Evolutionary conservation across 164 flowering plant genomes (phyloP).

Genomic region (Houttuynia cordata): DNA sequence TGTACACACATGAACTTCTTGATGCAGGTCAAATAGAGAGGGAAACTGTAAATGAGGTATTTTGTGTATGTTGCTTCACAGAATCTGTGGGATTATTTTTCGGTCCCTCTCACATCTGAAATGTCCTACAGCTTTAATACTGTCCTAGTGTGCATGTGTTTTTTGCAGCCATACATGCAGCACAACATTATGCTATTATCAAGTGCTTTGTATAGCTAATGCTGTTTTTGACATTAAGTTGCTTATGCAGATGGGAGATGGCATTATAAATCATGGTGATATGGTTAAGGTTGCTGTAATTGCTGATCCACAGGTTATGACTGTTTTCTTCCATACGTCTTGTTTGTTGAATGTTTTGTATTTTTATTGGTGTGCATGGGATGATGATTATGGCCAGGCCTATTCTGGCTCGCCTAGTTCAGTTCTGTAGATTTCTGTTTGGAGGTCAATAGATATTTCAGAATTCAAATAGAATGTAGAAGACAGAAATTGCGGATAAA

Average conservation of each 20-base stretch:
- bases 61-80: too few species aligned
- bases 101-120: too few species aligned
- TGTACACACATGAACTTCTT: too few species aligned
- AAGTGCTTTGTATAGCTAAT: too few species aligned
- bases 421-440: not conserved
- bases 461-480: not conserved
- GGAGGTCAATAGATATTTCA: not conserved
- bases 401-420: not conserved
- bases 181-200: too few species aligned
- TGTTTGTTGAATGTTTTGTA: not conserved
- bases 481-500: not conserved
- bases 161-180: too few species aligned
- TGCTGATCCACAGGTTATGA: slow-evolving; percentile 79
- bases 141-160: too few species aligned
- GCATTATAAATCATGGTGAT: slow-evolving; percentile 12
- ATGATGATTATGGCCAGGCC: not conserved
- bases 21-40: too few species aligned
- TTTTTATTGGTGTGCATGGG: not conserved
- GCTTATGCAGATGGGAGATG: slow-evolving; percentile 25
- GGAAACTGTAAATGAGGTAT: too few species aligned
- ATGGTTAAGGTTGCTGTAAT: slow-evolving; percentile 64
- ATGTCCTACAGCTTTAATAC: too few species aligned
- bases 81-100: too few species aligned
- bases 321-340: not conserved
- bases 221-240: not conserved